Evolutionary conservation across 73 alveolate genomes (phyloP).

Genomic region (Tetrahymena malaccensis): DNA sequence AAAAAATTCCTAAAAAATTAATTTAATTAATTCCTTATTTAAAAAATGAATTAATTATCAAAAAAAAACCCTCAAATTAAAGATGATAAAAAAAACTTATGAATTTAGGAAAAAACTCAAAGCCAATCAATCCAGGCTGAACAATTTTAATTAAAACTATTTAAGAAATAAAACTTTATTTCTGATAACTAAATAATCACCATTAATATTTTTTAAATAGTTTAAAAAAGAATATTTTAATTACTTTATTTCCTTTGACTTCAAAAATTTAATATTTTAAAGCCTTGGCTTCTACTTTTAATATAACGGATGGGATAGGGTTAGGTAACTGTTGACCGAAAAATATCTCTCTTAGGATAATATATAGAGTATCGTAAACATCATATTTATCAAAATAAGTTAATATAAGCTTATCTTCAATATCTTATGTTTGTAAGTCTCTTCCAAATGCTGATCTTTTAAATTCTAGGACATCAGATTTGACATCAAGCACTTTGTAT

Average conservation of each 20-base stretch:
- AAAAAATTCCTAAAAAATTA: no score
- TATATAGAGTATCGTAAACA: constrained; percentile 22
- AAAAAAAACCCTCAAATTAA: no score
- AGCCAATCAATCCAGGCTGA: no score
- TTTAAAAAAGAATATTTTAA: background rate
- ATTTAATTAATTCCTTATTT: no score
- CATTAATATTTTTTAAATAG: no score
- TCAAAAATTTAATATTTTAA: constrained; percentile 24
- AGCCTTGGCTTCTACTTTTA: constrained; percentile 37
- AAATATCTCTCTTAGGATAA: constrained; percentile 25
- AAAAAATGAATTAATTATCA: no score
- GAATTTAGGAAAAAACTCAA: no score
- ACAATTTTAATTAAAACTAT: no score
- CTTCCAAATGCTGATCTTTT: background rate
- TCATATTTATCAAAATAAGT: constrained; percentile 23
- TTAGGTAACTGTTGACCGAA: constrained; percentile 34
- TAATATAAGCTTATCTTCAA: constrained; percentile 21
- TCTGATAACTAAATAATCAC: no score
- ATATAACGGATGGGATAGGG: constrained; percentile 20
- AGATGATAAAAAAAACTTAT: no score
- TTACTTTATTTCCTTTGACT: constrained; percentile 12
- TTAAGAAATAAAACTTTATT: no score
- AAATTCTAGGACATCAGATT: constrained; percentile 1
- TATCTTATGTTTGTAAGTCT: constrained; percentile 2
- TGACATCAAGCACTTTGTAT: constrained; percentile 26